phyloP scores from a whole-genome alignment of 495 filamentous ascomycete species.

The Poronia punctata region DNA sequence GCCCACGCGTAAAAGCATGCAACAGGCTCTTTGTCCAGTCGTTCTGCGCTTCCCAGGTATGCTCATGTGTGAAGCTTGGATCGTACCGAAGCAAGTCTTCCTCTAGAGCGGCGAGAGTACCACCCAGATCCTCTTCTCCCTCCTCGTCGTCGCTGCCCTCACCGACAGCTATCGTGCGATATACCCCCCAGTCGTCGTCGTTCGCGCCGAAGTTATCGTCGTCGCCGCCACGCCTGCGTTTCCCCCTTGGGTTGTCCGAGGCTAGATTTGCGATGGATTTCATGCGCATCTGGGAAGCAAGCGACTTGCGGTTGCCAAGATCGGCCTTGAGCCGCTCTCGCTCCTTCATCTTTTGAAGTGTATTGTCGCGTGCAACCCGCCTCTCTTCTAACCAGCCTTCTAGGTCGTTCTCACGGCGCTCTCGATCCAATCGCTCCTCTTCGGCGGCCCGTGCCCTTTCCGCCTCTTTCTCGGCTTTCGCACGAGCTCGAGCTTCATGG shows the following conservation, averaged over 20 bases:
- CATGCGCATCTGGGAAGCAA: constrained; percentile 94
- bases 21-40: constrained; percentile 90
- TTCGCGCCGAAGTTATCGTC: constrained; percentile 97
- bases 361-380: constrained; percentile 60
- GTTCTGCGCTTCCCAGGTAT: constrained; percentile 82
- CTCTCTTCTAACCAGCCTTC: constrained; percentile 82
- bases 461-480: constrained; percentile 89
- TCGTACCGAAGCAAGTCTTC: constrained; percentile 80
- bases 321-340: constrained; percentile 86
- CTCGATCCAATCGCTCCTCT: constrained; percentile 72
- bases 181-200: constrained; percentile 96
- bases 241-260: constrained; percentile 70
- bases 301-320: constrained; percentile 88
- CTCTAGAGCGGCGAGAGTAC: constrained; percentile 66
- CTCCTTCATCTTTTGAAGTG: constrained; percentile 84
- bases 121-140: constrained; percentile 81
- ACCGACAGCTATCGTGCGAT: constrained; percentile 80
- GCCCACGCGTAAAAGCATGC: constrained; percentile 83
- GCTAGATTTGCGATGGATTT: constrained; percentile 96
- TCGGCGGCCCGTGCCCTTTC: constrained; percentile 79
- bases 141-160: constrained; percentile 65
- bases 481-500: constrained; percentile 81
- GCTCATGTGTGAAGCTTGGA: constrained; percentile 77
- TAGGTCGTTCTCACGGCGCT: constrained; percentile 74
- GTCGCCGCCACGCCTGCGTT: constrained; percentile 64